phyloP scores from a whole-genome alignment of 2,329 filamentous ascomycete species.

The Sclerotiophoma versabilis region DNA sequence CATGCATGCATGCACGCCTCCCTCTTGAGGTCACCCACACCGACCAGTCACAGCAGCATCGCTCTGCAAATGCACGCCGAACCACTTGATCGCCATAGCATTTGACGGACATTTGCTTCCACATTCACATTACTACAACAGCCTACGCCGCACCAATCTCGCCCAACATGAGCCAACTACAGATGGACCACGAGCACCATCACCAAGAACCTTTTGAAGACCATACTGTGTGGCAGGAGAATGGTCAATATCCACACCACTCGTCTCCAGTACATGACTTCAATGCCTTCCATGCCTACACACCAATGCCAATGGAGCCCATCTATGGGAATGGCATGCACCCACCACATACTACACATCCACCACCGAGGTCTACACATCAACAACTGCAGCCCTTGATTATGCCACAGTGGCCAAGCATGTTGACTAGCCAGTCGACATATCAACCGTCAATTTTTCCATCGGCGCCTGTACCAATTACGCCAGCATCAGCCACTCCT shows the following conservation, averaged over 20 bases:
- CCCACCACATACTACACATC: slow-evolving; percentile 43
- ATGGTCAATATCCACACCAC: slow-evolving; percentile 44
- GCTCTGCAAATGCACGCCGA: slow-evolving; percentile 43
- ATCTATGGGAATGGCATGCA: slow-evolving; percentile 49
- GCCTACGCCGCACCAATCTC: slow-evolving; percentile 24
- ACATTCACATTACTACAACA: slow-evolving; percentile 31
- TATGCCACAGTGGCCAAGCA: slow-evolving; percentile 52
- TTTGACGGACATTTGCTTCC: slow-evolving; percentile 38
- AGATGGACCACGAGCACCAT: slow-evolving; percentile 52
- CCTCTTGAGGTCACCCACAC: slow-evolving; percentile 41
- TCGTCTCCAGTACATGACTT: slow-evolving; percentile 51
- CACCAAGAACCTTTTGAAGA: slow-evolving; percentile 47
- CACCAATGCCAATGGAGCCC: slow-evolving; percentile 50
- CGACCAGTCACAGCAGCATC: slow-evolving; percentile 39
- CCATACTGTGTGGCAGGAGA: slow-evolving; percentile 44
- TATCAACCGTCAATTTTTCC: slow-evolving; percentile 50
- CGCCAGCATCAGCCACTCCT: slow-evolving; percentile 49
- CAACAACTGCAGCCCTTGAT: slow-evolving; percentile 52
- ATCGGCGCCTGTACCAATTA: slow-evolving; percentile 47
- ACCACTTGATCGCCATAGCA: slow-evolving; percentile 32
- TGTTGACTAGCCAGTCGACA: slow-evolving; percentile 52
- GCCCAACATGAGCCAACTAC: slow-evolving; percentile 50
- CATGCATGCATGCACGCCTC: slow-evolving; percentile 51
- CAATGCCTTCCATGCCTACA: slow-evolving; percentile 48
- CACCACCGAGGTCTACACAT: slow-evolving; percentile 45